Percentiles rank a stretch among this genome's conserved stretches.
phyloP scores from a whole-genome alignment of 2,329 filamentous ascomycete species.

The Cordyceps cicadae region DNA sequence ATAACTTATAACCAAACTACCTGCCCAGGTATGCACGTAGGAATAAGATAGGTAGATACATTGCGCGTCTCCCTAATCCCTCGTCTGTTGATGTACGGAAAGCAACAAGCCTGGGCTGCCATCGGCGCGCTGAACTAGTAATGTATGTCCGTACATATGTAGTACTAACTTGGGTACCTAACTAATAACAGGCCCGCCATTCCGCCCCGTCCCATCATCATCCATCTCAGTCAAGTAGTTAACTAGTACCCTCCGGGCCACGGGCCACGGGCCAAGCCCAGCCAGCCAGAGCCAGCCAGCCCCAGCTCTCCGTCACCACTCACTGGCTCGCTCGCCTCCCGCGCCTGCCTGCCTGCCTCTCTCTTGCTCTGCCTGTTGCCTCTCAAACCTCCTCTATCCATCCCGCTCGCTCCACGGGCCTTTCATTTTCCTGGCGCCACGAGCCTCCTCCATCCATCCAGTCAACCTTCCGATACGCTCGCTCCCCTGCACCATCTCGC shows the following conservation, averaged over 20 bases:
- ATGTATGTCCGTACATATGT: no score
- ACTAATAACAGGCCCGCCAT: not conserved
- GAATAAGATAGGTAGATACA: not conserved
- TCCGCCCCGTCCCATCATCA: not conserved
- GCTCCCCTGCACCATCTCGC: not conserved
- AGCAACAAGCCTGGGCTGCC: not conserved
- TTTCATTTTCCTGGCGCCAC: slow-evolving; percentile 8
- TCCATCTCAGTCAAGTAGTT: no score
- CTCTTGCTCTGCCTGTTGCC: not conserved
- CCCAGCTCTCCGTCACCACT: not conserved
- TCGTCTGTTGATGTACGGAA: not conserved
- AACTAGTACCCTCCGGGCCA: no score
- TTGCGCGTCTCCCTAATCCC: not conserved
- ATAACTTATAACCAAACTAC: not conserved
- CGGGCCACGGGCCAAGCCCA: not conserved
- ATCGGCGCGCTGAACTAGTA: no score
- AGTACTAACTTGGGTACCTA: no score
- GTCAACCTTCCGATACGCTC: slow-evolving; percentile 9
- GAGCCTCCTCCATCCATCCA: slow-evolving; percentile 7
- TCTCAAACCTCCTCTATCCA: slow-evolving; percentile 7
- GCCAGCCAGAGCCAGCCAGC: not conserved
- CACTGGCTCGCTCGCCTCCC: not conserved
- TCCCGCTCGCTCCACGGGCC: slow-evolving; percentile 5
- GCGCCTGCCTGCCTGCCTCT: not conserved
- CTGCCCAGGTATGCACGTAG: not conserved